Evolutionary conservation across 164 flowering plant species (phyloP).

Genomic region (Vitis rotundifolia): DNA sequence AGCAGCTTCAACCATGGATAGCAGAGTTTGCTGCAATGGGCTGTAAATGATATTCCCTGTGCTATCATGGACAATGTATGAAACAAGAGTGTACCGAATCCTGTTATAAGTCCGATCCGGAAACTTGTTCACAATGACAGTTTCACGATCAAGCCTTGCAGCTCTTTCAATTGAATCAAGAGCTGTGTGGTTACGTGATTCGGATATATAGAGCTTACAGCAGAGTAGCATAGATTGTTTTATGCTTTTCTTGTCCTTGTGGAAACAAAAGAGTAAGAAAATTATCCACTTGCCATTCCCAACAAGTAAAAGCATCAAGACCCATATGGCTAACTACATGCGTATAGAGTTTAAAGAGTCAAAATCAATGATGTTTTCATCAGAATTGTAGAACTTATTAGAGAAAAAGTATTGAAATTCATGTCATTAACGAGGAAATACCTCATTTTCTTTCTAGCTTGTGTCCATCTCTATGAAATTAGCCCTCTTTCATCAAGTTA

Average conservation of each 20-base stretch:
- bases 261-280: background rate
- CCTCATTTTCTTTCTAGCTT: no score
- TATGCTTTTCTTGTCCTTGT: slow-evolving; percentile 32
- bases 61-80: slow-evolving; percentile 40
- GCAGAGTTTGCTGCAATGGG: slow-evolving; percentile 53
- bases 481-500: no score
- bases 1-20: slow-evolving; percentile 68
- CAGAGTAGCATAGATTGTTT: slow-evolving; percentile 51
- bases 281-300: no score
- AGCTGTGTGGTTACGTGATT: slow-evolving; percentile 52
- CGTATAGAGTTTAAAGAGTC: no score
- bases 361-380: no score
- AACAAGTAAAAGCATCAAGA: no score
- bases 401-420: no score
- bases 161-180: slow-evolving; percentile 64
- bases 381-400: no score
- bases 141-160: slow-evolving; percentile 43
- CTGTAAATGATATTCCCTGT: slow-evolving; percentile 37
- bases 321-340: no score
- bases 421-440: no score
- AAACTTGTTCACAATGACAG: slow-evolving; percentile 61
- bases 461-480: no score
- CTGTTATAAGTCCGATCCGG: slow-evolving; percentile 65
- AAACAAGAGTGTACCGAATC: slow-evolving; percentile 58
- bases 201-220: slow-evolving; percentile 73